Base-by-base conservation (phyloP, 2,329 filamentous ascomycete species). In the Aspergillus sp. region DNA sequence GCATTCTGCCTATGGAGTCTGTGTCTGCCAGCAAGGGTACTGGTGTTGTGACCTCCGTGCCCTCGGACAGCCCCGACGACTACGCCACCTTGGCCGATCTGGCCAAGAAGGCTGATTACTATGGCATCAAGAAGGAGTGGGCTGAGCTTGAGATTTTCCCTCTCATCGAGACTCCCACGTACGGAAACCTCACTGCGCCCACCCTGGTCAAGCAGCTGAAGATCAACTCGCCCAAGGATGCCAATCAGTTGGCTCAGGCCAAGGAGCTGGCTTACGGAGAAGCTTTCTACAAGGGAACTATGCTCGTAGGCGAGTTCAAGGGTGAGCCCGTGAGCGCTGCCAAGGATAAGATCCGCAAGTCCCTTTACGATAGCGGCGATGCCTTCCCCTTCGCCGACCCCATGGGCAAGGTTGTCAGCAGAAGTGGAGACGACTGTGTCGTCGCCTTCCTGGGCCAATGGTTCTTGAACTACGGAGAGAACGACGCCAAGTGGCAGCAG, bases 251-350 rank as follows among this genome's bases (percentile, higher is more conserved):
- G 44, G 88, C 89, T 43, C 88, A 97, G 72, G 94, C 94, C 43
- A 99, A 99, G 77, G 93, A 97, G 62, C 78, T 95, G 60, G 92
- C 94, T 0, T 99, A 99, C 81, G 96, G 94, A 75, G 92, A 97
- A 69, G 94, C 92, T 14, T 97, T 90, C 79, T 99, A 99, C 78
- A 91, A 96, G 76, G 94, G 94, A 60, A 88, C 82, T 53, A 89
- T 99, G 86, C 79, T 91, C 58, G 82, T 90, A 56, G 94, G 94
- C 52, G 89, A 96, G 25, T 96, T 89, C 76, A 88, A 87, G 71
- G 94, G 93, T 47, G 84, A 93, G 73, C 83, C 89, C 60, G 94
- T 99, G 6, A 88, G 94, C 69, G 82, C 84, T 50, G 92, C 89
- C 31, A 97, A 97, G 77, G 86, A 88, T 58, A 88, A 95, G 68